Base-by-base conservation (phyloP, 2,329 filamentous ascomycete species). In the Stemphylium beticola region DNA sequence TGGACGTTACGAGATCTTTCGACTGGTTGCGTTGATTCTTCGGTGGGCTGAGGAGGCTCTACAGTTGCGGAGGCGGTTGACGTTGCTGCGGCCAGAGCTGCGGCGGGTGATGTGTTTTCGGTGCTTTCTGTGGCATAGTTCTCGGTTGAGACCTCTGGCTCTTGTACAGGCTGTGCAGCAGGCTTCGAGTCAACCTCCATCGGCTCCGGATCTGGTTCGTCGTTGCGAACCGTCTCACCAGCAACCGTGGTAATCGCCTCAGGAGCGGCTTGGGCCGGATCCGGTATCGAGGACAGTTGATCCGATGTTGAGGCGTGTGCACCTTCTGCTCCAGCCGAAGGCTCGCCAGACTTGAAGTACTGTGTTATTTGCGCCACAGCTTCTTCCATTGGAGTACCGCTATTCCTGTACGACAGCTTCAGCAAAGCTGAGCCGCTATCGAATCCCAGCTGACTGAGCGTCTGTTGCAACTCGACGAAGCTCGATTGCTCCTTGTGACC, bases 381-480 rank as follows among this genome's bases (percentile, higher is more conserved):
- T 60, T 93, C 90, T 63, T 92, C 91, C 24, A 98, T 77, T 2
- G 92, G 92, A 71, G 85, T 86, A 11, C 89, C 87, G 6, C 91
- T 95, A 59, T 83, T 83, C 70, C 84, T 87, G 77, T 93, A 98
- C 31, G 82, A 86, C 55, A 99, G 77, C 53, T 91, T 85, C 49
- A 99, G 82, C 50, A 96, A 78, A 4, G 91, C 87, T 68, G 85
- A 93, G 5, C 95, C 93, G 42, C 86, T 88, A 71, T 93, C 96
- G 67, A 96, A 88, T 0, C 95, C 95, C 15, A 98, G 79, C 73
- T 96, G 91, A 4, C 87, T 87, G 40, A 99, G 77, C 1, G 91
- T 93, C 81, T 96, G 96, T 74, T 97, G 92, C 53, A 98, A 83
- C 67, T 96, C 93, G 15, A 81, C 81, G 66, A 98, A 91, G 0